Percentiles rank a stretch among this genome's conserved stretches.
phyloP scores from a whole-genome alignment of 352 stramenopile species.

The Globisporangium camurandrum region DNA sequence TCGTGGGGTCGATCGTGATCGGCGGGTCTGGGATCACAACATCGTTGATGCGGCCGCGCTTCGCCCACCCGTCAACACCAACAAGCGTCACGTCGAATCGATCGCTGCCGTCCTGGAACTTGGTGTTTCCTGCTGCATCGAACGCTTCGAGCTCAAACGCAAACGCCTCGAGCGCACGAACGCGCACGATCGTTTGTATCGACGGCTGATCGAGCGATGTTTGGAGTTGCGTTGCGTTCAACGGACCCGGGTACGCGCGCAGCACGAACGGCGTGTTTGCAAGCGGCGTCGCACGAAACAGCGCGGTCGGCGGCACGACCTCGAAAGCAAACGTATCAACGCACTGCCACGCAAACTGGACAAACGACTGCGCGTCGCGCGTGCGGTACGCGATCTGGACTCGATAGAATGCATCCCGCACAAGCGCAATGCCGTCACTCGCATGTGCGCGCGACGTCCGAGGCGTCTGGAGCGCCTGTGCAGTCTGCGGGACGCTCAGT shows the following conservation, averaged over 20 bases:
- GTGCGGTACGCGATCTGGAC: constrained; percentile 84
- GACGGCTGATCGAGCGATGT: constrained; percentile 50
- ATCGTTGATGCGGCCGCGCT: constrained; percentile 83
- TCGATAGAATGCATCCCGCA: no score
- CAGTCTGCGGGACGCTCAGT: constrained; percentile 14
- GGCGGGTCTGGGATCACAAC: constrained; percentile 26
- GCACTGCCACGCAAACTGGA: constrained; percentile 80
- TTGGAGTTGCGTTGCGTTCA: constrained; percentile 43
- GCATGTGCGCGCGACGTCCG: no score
- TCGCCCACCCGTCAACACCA: constrained; percentile 81
- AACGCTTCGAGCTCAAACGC: constrained; percentile 77
- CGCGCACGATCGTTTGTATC: constrained; percentile 15
- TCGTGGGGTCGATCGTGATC: constrained; percentile 33
- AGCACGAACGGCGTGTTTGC: constrained; percentile 50
- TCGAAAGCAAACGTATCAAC: constrained; percentile 8
- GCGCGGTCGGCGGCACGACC: constrained; percentile 13
- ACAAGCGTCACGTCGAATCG: constrained; percentile 78
- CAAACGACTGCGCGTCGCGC: constrained; percentile 65
- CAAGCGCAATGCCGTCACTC: no score
- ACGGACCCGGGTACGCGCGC: constrained; percentile 64
- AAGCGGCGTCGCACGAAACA: constrained; percentile 37
- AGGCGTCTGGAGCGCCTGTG: constrained; percentile 17
- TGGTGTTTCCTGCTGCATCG: constrained; percentile 75
- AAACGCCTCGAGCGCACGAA: constrained; percentile 35
- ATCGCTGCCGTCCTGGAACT: constrained; percentile 79